Conservation (phyloP, 129 eudicot species). For the Saposhnikovia divaricata region DNA sequence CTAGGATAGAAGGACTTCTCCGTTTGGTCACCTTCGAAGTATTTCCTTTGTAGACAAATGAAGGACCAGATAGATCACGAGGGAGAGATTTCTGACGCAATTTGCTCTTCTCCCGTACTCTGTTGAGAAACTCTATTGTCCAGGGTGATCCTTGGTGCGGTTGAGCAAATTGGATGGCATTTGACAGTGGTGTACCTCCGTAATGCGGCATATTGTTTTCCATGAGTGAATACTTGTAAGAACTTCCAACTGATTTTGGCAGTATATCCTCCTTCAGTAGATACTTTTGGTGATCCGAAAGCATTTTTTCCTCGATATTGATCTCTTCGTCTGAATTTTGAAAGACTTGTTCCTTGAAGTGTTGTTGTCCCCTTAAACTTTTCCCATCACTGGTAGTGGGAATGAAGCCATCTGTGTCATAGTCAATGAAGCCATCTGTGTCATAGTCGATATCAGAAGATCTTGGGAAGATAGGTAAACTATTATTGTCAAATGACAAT, state of each 20-base stretch:
- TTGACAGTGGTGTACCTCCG: conserved; percentile 62
- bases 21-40: conserved; percentile 54
- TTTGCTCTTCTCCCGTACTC: conserved; percentile 77
- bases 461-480: conserved; percentile 33
- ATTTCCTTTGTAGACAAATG: conserved; percentile 37
- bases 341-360: conserved; percentile 22
- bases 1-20: conserved; percentile 85
- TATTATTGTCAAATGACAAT: conserved; percentile 29
- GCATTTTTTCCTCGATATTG: conserved; percentile 3
- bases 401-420: conserved; percentile 23
- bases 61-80: conserved; percentile 42
- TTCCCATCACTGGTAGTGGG: conserved; percentile 22
- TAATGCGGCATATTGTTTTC: conserved; percentile 21
- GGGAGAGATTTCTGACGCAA: conserved; percentile 61
- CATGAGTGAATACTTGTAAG: conserved; percentile 16
- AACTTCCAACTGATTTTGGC: conserved; percentile 22
- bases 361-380: conserved; percentile 1
- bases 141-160: conserved; percentile 78
- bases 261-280: conserved; percentile 18
- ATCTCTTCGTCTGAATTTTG: conserved; percentile 22
- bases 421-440: conserved; percentile 34
- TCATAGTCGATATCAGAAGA: conserved; percentile 42
- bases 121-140: conserved; percentile 83
- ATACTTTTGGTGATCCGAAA: conserved; percentile 23
- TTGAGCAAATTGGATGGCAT: conserved; percentile 52